A percentile compares a stretch with the other conserved stretches of the same genome.
Evolutionary conservation across 352 stramenopile genomes (phyloP).

Genomic region (Phytophthora sp.): DNA sequence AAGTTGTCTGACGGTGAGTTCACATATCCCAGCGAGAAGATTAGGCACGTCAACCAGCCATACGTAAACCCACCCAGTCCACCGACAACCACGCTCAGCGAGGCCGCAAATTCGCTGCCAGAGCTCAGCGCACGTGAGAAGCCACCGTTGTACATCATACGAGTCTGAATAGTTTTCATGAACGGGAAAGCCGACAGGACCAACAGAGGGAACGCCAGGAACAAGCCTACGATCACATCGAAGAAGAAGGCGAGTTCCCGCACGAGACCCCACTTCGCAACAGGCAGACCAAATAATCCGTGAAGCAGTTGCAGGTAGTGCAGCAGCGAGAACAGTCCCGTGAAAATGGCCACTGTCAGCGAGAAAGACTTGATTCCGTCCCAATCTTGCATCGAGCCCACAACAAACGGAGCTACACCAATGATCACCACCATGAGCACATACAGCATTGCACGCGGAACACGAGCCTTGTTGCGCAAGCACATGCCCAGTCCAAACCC

Average conservation of each 20-base stretch:
- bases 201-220: slow-evolving; percentile 75
- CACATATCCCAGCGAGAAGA: slow-evolving; percentile 85
- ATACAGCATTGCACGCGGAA: slow-evolving; percentile 68
- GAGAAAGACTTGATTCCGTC: slow-evolving; percentile 70
- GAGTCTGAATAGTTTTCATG: slow-evolving; percentile 89
- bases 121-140: slow-evolving; percentile 86
- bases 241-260: slow-evolving; percentile 88
- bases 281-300: slow-evolving; percentile 61
- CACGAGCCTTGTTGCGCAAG: slow-evolving; percentile 67
- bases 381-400: slow-evolving; percentile 72
- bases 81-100: slow-evolving; percentile 78
- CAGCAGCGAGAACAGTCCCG: slow-evolving; percentile 75
- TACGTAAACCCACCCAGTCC: slow-evolving; percentile 75
- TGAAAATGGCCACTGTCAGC: slow-evolving; percentile 71
- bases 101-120: slow-evolving; percentile 82
- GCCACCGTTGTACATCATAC: slow-evolving; percentile 92
- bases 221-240: slow-evolving; percentile 82
- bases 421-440: slow-evolving; percentile 73
- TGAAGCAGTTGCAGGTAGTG: slow-evolving; percentile 82
- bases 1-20: slow-evolving; percentile 78
- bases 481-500: slow-evolving; percentile 56
- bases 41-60: slow-evolving; percentile 81
- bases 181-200: slow-evolving; percentile 85
- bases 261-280: slow-evolving; percentile 74
- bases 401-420: slow-evolving; percentile 58